phyloP scores from a whole-genome alignment of 2,329 filamentous ascomycete species.

The Zymoseptoria brevis region DNA sequence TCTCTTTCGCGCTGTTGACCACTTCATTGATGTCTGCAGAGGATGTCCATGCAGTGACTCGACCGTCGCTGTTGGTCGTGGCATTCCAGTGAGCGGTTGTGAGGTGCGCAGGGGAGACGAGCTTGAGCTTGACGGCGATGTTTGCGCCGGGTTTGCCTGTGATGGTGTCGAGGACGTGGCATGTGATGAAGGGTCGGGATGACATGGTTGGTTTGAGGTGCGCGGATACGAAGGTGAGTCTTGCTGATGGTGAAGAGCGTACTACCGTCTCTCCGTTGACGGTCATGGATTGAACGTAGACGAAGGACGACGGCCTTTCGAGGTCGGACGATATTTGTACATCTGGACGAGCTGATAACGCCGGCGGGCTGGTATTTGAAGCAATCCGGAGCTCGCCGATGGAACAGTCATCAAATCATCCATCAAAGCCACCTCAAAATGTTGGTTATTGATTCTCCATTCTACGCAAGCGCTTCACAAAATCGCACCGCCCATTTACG shows the following conservation, averaged over 20 bases:
- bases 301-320: background rate
- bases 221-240: slow-evolving; percentile 7
- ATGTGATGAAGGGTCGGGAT: slow-evolving; percentile 58
- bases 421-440: too few species aligned
- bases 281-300: background rate
- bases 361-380: background rate
- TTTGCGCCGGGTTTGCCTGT: slow-evolving; percentile 59
- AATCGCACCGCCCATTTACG: too few species aligned
- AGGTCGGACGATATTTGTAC: too few species aligned
- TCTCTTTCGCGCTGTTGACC: slow-evolving; percentile 29
- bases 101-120: slow-evolving; percentile 30
- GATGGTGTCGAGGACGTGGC: slow-evolving; percentile 80
- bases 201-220: slow-evolving; percentile 17
- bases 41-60: slow-evolving; percentile 61
- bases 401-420: background rate
- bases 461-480: too few species aligned
- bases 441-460: too few species aligned
- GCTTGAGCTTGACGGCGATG: slow-evolving; percentile 58
- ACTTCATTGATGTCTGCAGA: slow-evolving; percentile 29
- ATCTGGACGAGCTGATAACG: too few species aligned
- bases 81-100: slow-evolving; percentile 49
- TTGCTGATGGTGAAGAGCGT: slow-evolving; percentile 1
- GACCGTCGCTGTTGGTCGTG: slow-evolving; percentile 68
- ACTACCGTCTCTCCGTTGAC: background rate
- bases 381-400: background rate